Base-by-base conservation (phyloP, 768 basidiomycete genomes). In the Pluteus cervinus region DNA sequence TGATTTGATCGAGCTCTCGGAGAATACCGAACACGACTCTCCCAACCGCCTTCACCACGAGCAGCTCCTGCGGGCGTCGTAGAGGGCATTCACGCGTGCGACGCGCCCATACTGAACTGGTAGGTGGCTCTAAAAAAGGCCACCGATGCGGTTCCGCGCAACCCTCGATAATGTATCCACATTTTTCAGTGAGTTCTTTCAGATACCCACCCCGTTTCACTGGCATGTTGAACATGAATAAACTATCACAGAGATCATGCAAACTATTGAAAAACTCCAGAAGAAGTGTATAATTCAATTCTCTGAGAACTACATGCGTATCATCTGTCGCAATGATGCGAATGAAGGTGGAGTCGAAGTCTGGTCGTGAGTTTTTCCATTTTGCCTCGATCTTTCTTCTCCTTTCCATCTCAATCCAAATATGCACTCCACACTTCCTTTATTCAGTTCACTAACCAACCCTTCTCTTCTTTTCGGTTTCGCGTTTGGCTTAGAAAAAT, bases 281-380 rank as follows among this genome's bases (percentile, higher is more conserved):
- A 89, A 87, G 58, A 79, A 69, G 67, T 89, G 85, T 47, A 79
- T 87, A 40, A 76, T 92, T 54, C 81, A 80, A 56, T 86, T 90
- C 51, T 78, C 76, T 0, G 79, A 83, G 50, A 67, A 65, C 10
- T 76, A 75, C 24, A 80, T 91, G 68, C 79, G 81, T 43, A 76
- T 92, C 41, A 90, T 93, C 38, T 92, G 90, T 65, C 81, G 83
- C 41, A 75, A 68, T 34, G 85, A 88, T 37, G 73, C 75, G 25
- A 82, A 79, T 48, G 86, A 88, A 48, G 86, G 85, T 1, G 86
- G 86, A 3, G 79, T 89, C 4, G 89, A 92, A 55, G 86, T 92
- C 36, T 92, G 90, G 90, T 67, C 66, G 62, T 68, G 33, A 29
- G 58, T 44, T 15, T 25, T 31, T n/a, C n/a, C 24, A 12, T 7